A percentile compares a stretch with the other conserved stretches of the same genome.
These are phyloP conservation scores for Aureobasidium sp. DNA, from an alignment of 2,329 filamentous ascomycete species.

Conservation along the genomic window DNA sequence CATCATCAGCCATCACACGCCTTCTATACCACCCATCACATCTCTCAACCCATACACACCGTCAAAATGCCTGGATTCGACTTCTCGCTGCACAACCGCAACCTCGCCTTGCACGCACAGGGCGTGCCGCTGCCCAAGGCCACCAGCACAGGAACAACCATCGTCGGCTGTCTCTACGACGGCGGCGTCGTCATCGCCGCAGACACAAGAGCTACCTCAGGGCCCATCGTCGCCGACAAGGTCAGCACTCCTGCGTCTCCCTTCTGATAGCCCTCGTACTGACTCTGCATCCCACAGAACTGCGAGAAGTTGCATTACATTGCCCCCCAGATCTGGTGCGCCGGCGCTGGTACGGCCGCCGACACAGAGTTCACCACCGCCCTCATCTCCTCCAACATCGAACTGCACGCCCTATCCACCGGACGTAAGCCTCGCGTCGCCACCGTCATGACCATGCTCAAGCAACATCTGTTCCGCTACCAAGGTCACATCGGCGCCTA, in stretches of 20 bases:
- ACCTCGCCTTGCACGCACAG: constrained; percentile 87
- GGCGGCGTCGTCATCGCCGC: constrained; percentile 97
- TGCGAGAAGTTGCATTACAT: constrained; percentile 99
- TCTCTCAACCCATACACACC: background rate
- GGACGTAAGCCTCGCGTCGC: constrained; percentile 95
- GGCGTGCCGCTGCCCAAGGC: constrained; percentile 95
- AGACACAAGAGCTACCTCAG: constrained; percentile 94
- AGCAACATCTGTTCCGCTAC: constrained; percentile 98
- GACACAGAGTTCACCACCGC: constrained; percentile 99
- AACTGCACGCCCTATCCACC: constrained; percentile 92
- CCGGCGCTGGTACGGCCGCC: constrained; percentile 91
- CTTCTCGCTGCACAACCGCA: constrained; percentile 99
- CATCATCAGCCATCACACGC: background rate
- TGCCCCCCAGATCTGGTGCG: constrained; percentile 97
- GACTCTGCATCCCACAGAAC: constrained; percentile 49
- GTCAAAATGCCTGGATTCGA: constrained; percentile 85
- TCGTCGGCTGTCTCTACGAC: constrained; percentile 94
- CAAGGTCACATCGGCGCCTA: constrained; percentile 98
- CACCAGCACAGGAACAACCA: constrained; percentile 97
- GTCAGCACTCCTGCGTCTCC: constrained; percentile 32
- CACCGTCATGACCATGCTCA: constrained; percentile 98
- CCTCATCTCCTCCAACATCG: constrained; percentile 96
- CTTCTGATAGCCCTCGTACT: background rate
- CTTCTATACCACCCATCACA: background rate
- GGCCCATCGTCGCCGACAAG: constrained; percentile 98